phyloP scores from a whole-genome alignment of 441 rosid species.

The Arabidopsis lyrata region DNA sequence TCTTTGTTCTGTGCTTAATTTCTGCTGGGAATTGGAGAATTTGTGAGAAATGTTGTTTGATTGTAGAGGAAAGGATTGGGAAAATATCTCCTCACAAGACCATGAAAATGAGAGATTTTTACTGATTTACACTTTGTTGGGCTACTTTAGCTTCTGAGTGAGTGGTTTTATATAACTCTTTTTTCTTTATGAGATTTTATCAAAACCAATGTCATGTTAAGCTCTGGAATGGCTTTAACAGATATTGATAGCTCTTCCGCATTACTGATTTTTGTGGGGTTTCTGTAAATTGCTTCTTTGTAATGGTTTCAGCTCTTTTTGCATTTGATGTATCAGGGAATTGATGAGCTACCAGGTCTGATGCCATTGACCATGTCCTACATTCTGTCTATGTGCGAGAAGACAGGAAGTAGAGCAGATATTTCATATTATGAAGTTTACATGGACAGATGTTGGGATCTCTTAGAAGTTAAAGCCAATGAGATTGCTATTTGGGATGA shows the following conservation, averaged over 20 bases:
- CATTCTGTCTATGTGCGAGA: slow-evolving; percentile 60
- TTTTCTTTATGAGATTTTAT: background rate
- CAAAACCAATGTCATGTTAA: background rate
- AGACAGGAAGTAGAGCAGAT: slow-evolving; percentile 58
- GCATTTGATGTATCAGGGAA: slow-evolving; percentile 66
- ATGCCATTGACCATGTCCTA: slow-evolving; percentile 79
- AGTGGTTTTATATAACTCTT: background rate
- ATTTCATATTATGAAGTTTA: slow-evolving; percentile 93
- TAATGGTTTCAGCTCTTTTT: slow-evolving; percentile 10
- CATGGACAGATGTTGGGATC: slow-evolving; percentile 90
- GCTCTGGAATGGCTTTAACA: background rate
- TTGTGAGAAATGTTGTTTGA: background rate
- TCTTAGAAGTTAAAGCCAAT: slow-evolving; percentile 58
- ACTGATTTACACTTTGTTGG: background rate
- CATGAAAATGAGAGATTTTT: background rate
- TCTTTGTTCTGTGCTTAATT: background rate
- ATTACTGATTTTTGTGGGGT: background rate
- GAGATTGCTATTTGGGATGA: slow-evolving; percentile 74
- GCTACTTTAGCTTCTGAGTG: background rate
- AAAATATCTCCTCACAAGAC: background rate
- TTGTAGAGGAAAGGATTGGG: background rate
- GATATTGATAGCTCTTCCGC: background rate
- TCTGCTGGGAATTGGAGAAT: background rate
- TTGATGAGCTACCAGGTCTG: slow-evolving; percentile 63
- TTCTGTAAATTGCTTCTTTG: background rate